Evolutionary conservation across 192 early-diverging fungal species (phyloP).

Genomic region (Oehlia diaphana): DNA sequence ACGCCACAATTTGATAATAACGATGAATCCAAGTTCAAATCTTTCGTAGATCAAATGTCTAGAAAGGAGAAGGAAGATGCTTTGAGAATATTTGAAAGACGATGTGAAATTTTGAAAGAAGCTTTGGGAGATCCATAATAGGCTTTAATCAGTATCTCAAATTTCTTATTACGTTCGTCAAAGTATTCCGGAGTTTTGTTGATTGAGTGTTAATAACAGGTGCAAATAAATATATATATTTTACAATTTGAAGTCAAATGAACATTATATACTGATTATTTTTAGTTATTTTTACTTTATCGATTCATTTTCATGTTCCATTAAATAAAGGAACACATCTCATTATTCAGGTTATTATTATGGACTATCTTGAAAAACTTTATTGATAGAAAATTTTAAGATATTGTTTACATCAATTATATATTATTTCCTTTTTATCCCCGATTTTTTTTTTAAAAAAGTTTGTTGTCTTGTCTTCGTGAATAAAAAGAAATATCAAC

Average conservation of each 20-base stretch:
- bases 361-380: not conserved
- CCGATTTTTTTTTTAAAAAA: not conserved
- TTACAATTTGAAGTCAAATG: not conserved
- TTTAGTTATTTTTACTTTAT: not conserved
- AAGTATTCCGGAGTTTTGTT: not conserved
- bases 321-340: not conserved
- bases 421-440: not conserved
- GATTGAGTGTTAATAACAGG: not conserved
- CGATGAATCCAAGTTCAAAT: constrained; percentile 44
- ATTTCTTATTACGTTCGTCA: not conserved
- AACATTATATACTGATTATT: constrained; percentile 1
- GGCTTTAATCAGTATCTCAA: not conserved
- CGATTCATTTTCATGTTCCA: not conserved
- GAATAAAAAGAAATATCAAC: not conserved
- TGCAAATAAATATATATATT: not conserved
- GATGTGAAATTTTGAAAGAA: constrained; percentile 49
- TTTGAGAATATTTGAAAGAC: constrained; percentile 55
- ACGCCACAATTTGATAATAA: constrained; percentile 17
- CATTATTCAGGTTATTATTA: not conserved
- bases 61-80: constrained; percentile 54
- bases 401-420: not conserved
- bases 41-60: constrained; percentile 47
- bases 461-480: not conserved
- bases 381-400: not conserved
- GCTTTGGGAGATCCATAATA: not conserved